phyloP scores from a whole-genome alignment of 2,329 filamentous ascomycete species.

The Colletotrichum sp. region DNA sequence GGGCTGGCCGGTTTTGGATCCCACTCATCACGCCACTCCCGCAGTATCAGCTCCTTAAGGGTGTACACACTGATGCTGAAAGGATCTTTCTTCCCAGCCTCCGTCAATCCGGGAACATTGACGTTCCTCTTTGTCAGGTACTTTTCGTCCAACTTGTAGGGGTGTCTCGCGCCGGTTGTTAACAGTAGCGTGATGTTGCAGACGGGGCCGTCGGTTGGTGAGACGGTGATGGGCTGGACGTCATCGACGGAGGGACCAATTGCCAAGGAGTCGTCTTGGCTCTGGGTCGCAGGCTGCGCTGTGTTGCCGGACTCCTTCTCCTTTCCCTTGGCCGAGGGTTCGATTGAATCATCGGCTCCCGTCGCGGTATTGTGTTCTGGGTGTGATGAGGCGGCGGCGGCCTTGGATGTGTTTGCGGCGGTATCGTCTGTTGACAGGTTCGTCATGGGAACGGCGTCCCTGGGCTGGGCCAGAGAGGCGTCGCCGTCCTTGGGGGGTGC shows the following conservation, averaged over 20 bases:
- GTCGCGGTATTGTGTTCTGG: background rate
- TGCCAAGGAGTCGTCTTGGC: conserved; percentile 41
- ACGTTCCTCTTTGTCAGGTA: conserved; percentile 85
- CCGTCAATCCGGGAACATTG: conserved; percentile 69
- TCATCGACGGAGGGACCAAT: conserved; percentile 50
- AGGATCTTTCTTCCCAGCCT: conserved; percentile 70
- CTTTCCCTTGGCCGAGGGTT: conserved; percentile 35
- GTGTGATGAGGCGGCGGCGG: background rate
- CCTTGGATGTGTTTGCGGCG: conserved; percentile 7
- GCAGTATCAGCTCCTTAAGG: conserved; percentile 89
- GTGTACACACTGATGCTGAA: conserved; percentile 93
- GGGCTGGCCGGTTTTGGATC: conserved; percentile 85
- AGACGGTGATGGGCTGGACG: conserved; percentile 37
- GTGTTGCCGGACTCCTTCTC: conserved; percentile 29
- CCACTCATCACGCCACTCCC: conserved; percentile 94
- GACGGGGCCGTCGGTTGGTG: conserved; percentile 42
- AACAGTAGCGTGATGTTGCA: conserved; percentile 84
- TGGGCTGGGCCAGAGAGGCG: conserved; percentile 35
- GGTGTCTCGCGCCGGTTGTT: conserved; percentile 81
- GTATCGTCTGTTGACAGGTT: conserved; percentile 27
- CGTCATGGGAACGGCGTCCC: conserved; percentile 42
- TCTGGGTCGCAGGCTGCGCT: conserved; percentile 32
- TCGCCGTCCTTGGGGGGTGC: conserved; percentile 19
- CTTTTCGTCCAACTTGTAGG: conserved; percentile 87
- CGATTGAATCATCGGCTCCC: background rate